Conservation (phyloP, 441 rosid genomes). For the Gossypium lobatum region DNA sequence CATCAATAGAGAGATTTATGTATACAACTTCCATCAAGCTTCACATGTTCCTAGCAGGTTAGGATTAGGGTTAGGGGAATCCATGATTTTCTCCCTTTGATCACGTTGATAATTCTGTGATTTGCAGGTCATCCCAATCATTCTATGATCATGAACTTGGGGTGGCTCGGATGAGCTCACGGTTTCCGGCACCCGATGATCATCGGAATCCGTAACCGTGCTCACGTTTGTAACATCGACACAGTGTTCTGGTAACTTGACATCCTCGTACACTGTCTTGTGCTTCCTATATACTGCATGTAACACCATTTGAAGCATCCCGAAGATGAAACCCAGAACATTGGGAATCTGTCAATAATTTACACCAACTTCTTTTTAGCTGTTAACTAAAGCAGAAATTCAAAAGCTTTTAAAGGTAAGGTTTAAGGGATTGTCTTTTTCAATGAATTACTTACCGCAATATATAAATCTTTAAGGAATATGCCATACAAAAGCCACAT, state of each 20-base stretch:
- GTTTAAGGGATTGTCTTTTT: neutral
- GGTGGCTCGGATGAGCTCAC: neutral
- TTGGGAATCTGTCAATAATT: conserved; percentile 40
- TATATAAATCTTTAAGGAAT: conserved; percentile 41
- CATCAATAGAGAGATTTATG: neutral
- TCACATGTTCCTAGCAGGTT: conserved; percentile 6
- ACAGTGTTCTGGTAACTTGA: conserved; percentile 21
- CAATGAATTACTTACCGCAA: conserved; percentile 38
- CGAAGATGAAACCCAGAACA: conserved; percentile 44
- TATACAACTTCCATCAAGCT: conserved; percentile 9
- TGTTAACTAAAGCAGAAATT: no score
- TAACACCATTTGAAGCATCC: conserved; percentile 45
- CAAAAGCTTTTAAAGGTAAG: no score
- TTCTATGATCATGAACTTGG: neutral
- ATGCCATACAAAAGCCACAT: conserved; percentile 59
- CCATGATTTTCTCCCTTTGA: neutral
- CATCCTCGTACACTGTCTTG: conserved; percentile 16
- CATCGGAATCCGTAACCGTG: neutral
- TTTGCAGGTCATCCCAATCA: neutral
- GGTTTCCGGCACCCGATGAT: neutral
- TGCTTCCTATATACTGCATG: conserved; percentile 32
- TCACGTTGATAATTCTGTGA: neutral
- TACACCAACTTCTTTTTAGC: no score
- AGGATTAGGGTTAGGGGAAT: neutral
- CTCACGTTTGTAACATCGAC: conserved; percentile 25